phyloP scores from a whole-genome alignment of 164 flowering plant species.

The Aristolochia contorta region DNA sequence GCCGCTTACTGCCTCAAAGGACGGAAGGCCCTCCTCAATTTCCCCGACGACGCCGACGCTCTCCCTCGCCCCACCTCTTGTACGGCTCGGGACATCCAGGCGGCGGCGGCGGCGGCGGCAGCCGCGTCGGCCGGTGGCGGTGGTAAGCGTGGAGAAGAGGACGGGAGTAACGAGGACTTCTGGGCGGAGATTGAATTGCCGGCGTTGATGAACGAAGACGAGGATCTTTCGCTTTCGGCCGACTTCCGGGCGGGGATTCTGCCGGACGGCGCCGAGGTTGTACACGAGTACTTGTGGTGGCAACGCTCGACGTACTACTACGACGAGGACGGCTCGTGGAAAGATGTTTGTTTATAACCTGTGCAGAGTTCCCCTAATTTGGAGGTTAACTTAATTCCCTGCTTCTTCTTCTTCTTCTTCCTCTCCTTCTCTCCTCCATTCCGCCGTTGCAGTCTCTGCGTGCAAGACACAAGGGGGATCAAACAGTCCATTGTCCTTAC shows the following conservation, averaged over 20 bases:
- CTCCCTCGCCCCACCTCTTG: conserved; percentile 45
- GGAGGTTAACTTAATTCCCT: background rate
- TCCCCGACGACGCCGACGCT: conserved; percentile 48
- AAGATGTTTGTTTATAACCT: background rate
- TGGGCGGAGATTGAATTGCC: conserved; percentile 51
- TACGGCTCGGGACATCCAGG: conserved; percentile 55
- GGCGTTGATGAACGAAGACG: conserved; percentile 19
- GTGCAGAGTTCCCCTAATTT: background rate
- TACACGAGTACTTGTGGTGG: background rate
- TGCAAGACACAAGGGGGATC: too few relatives aligned
- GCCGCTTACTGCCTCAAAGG: conserved; percentile 55
- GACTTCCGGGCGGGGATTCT: background rate
- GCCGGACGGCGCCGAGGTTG: background rate
- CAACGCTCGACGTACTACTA: background rate
- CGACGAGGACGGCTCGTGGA: background rate
- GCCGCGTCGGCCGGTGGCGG: conserved; percentile 5
- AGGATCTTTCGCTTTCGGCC: background rate
- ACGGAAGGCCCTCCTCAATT: conserved; percentile 44
- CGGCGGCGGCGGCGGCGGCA: conserved; percentile 59
- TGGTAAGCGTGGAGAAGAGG: conserved; percentile 1
- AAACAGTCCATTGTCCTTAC: too few relatives aligned
- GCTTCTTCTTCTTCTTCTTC: background rate
- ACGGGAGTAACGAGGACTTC: conserved; percentile 27
- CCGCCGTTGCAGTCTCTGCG: too few relatives aligned
- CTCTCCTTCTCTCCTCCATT: too few relatives aligned